phyloP scores from a whole-genome alignment of 169 alveolate genomes.

The Toxoplasma gondii region DNA sequence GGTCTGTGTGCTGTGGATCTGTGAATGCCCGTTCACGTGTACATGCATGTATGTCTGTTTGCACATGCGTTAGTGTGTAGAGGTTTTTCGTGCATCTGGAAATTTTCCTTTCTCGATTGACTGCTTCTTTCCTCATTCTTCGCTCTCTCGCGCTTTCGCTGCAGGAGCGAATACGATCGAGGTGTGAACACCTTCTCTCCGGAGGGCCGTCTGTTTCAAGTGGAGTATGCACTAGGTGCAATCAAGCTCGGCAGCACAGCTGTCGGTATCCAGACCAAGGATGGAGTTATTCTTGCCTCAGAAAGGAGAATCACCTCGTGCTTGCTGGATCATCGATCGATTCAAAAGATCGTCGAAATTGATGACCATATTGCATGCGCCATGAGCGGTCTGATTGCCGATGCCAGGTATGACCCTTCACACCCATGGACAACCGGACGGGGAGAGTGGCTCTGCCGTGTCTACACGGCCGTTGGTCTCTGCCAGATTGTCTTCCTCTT shows the following conservation, averaged over 20 bases:
- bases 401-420: conserved; percentile 83
- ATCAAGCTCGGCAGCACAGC: conserved; percentile 97
- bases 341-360: conserved; percentile 95
- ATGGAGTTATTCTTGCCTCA: conserved; percentile 97
- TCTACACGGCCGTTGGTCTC: background rate
- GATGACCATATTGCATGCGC: conserved; percentile 97
- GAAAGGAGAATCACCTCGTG: conserved; percentile 85
- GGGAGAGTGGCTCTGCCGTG: background rate
- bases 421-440: background rate
- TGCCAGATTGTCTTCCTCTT: too few relatives aligned
- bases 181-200: conserved; percentile 99
- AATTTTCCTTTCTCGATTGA: background rate
- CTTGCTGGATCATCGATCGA: conserved; percentile 53
- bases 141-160: background rate
- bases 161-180: conserved; percentile 96
- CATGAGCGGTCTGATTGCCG: conserved; percentile 98
- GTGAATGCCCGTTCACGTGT: too few relatives aligned
- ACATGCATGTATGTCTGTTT: background rate
- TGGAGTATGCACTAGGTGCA: conserved; percentile 46
- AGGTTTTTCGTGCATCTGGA: background rate
- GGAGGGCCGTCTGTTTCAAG: conserved; percentile 96
- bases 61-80: background rate
- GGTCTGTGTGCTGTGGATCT: too few relatives aligned
- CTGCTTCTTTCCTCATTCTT: background rate
- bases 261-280: conserved; percentile 95